phyloP scores from a whole-genome alignment of 163 green algal genomes.

The Scenedesmus sp. region DNA sequence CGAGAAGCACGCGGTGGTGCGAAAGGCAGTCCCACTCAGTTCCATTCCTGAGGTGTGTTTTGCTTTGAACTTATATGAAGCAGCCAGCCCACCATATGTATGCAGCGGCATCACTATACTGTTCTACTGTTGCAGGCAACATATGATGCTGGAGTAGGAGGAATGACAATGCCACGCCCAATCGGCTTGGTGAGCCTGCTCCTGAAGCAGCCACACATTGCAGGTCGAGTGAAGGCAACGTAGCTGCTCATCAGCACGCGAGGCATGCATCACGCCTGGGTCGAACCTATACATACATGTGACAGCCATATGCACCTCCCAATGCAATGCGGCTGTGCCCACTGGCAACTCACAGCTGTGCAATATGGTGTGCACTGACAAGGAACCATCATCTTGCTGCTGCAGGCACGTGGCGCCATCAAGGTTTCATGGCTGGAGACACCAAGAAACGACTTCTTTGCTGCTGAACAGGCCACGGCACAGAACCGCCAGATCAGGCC shows the following conservation, averaged over 20 bases:
- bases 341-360: too few species aligned
- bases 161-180: not conserved
- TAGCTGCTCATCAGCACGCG: too few species aligned
- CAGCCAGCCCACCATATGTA: too few species aligned
- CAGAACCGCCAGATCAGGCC: not conserved
- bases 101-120: not conserved
- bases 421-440: not conserved
- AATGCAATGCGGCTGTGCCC: too few species aligned
- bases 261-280: too few species aligned
- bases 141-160: not conserved
- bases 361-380: not conserved
- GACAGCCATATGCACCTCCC: too few species aligned
- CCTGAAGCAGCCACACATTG: too few species aligned
- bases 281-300: too few species aligned
- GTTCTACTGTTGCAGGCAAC: not conserved
- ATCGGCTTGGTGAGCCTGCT: not conserved
- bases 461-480: not conserved
- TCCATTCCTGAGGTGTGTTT: not conserved
- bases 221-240: too few species aligned
- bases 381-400: not conserved
- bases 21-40: not conserved
- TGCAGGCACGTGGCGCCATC: not conserved
- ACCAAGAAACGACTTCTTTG: not conserved
- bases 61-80: not conserved
- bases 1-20: not conserved